These are phyloP conservation scores for Saccharomycopsis selenospora DNA, from an alignment of 805 yeast species.

Conservation along the genomic window DNA sequence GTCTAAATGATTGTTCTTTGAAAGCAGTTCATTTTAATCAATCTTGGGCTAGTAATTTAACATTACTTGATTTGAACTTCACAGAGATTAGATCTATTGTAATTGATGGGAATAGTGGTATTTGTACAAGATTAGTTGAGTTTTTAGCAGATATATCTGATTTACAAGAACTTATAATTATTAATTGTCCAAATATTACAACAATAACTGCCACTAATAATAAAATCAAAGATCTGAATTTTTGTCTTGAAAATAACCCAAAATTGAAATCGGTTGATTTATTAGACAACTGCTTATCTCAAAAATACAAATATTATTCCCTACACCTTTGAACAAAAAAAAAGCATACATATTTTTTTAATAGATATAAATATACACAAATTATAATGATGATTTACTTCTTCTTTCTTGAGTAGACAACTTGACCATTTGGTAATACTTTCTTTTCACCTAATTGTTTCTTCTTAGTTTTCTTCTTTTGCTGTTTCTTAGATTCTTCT, in stretches of 20 bases:
- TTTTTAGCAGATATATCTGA: background rate
- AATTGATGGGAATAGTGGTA: background rate
- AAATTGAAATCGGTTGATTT: background rate
- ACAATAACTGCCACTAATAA: background rate
- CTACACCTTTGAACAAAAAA: no score
- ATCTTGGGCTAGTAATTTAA: background rate
- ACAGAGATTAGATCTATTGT: background rate
- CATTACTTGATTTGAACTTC: background rate
- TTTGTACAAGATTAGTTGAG: background rate
- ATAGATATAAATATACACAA: no score
- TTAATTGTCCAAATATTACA: background rate
- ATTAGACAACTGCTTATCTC: no score
- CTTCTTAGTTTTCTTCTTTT: constrained; percentile 26
- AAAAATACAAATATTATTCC: no score
- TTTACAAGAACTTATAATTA: background rate
- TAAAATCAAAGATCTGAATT: background rate
- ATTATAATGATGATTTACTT: background rate
- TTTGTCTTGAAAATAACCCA: background rate
- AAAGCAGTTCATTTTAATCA: background rate
- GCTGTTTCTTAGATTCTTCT: constrained; percentile 8
- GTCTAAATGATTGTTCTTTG: background rate
- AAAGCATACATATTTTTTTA: no score
- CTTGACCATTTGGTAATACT: constrained; percentile 57
- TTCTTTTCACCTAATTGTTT: constrained; percentile 36
- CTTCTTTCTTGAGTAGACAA: constrained; percentile 29